Base-by-base conservation (phyloP, 2,329 filamentous ascomycete species). In the Venturia carpophila region DNA sequence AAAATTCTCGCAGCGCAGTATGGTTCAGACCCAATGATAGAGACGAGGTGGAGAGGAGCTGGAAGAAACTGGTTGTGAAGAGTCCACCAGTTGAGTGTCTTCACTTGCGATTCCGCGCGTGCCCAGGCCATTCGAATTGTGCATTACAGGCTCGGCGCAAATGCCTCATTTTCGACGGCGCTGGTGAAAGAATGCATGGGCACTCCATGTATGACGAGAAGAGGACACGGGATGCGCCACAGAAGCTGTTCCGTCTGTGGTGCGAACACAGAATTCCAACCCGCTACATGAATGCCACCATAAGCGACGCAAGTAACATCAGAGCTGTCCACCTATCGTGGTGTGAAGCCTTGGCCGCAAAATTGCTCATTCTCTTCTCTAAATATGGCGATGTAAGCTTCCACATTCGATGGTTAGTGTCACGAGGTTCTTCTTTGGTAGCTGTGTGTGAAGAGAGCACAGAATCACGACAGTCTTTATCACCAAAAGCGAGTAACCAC, bases 231-330 rank as follows among this genome's bases (percentile, higher is more conserved):
- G 17, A 64, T 62, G 0, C 70, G 66, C 73, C 72, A 74, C 2
- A 70, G 24, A 52, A 61, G 67, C n/a, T 61, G 65, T 62, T 74
- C 73, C 3, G 65, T 55, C 0, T 17, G 9, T 9, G 68, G 70
- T 11, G 70, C 68, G 56, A 73, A 75, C 10, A 66, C 24, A 24
- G 65, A 67, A 11, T 67, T 67, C 72, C 72, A 74, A 5, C 68
- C 71, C 0, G 63, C 37, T 24, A 72, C 61, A 60, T 74, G 72
- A 15, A 71, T 47, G 49, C 68, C 68, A 27, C 72, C 73, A 60
- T 74, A 74, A 9, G 67, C 45, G 13, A 55, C 11, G 24, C 49
- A 55, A 34, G 49, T 55, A 1, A 24, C 49, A 55, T 15, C 24
- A 55, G 24, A 30, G 24, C 24, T 55, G 49, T 55, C 49, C 24